Percentiles rank a stretch among this genome's conserved stretches.
Evolutionary conservation across 495 filamentous ascomycete genomes (phyloP).

Genomic region (Xylaria venustula): DNA sequence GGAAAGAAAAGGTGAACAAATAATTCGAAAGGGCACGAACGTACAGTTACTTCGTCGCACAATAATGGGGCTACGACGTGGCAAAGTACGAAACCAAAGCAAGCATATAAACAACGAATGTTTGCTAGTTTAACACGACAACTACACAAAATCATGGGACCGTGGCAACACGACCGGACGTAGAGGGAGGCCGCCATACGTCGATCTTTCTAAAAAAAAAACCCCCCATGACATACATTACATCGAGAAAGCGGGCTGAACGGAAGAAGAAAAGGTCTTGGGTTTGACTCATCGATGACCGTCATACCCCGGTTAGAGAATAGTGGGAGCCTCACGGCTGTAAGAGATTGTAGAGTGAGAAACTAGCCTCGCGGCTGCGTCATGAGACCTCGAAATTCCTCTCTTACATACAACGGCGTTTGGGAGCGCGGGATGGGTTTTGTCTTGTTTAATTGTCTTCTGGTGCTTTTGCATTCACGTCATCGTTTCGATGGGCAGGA

Average conservation of each 20-base stretch:
- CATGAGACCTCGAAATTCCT: slow-evolving; percentile 5
- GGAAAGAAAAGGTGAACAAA: too few species aligned
- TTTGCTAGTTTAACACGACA: slow-evolving; percentile 1
- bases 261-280: background rate
- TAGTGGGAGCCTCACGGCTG: slow-evolving; percentile 19
- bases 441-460: background rate
- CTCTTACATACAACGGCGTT: slow-evolving; percentile 2
- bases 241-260: background rate
- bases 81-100: background rate
- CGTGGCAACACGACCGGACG: background rate
- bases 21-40: background rate
- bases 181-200: background rate
- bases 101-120: background rate
- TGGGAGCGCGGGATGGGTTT: slow-evolving; percentile 11
- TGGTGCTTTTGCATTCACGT: background rate
- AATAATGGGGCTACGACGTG: background rate
- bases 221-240: background rate
- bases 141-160: background rate
- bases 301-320: slow-evolving; percentile 11
- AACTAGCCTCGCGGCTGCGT: slow-evolving; percentile 16
- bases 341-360: slow-evolving; percentile 14
- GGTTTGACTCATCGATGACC: background rate
- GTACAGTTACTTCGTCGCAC: background rate
- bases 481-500: background rate
- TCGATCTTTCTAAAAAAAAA: background rate